A percentile compares a stretch with the other conserved stretches of the same genome.
Evolutionary conservation across 257 asterid species (phyloP).

Genomic region (Solanum tacnaense): DNA sequence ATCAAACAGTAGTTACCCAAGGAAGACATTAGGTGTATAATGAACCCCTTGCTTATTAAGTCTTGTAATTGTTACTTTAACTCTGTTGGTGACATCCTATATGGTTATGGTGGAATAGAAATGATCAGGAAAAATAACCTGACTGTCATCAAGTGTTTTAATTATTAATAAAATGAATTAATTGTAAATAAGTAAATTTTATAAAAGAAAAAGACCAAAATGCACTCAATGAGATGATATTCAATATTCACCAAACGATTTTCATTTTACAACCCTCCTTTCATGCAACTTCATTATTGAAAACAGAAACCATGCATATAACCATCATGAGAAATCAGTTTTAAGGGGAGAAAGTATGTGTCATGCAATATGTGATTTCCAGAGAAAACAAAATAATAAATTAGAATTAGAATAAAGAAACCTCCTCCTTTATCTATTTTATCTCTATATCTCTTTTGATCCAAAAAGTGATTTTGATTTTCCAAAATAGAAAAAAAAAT

Average conservation of each 20-base stretch:
- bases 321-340: background rate
- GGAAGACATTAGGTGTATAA: background rate
- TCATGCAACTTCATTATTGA: background rate
- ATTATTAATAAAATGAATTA: background rate
- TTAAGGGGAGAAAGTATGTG: background rate
- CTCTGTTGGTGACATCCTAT: too few species aligned
- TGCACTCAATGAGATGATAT: background rate
- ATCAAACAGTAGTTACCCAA: background rate
- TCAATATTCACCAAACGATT: background rate
- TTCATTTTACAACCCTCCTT: background rate
- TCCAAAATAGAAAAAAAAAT: background rate
- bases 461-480: background rate
- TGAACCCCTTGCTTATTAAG: background rate
- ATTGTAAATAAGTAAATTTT: background rate
- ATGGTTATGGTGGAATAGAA: background rate
- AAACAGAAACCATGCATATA: background rate
- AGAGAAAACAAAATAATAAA: background rate
- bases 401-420: background rate
- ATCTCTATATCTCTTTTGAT: constrained; percentile 7
- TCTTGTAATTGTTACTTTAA: background rate
- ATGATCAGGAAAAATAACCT: too few species aligned
- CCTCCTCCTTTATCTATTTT: constrained; percentile 18
- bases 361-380: background rate
- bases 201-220: background rate
- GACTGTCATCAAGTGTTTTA: background rate